Percentiles rank a stretch among this genome's conserved stretches.
These are phyloP conservation scores for Hypoxylon fuscum DNA, from an alignment of 495 filamentous ascomycete genomes.

Conservation along the genomic window DNA sequence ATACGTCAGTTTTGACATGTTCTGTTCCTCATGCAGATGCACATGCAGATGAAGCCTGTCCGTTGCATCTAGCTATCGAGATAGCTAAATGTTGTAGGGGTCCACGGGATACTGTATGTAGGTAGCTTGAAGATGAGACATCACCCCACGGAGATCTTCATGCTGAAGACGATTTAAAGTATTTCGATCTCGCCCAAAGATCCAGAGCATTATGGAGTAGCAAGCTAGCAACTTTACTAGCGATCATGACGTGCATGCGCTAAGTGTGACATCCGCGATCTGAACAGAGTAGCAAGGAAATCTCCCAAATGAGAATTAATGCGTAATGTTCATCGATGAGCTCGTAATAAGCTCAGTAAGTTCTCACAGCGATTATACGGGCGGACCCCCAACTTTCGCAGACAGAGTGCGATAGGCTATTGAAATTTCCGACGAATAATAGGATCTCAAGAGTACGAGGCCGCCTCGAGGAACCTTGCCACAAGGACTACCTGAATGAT, in stretches of 20 bases:
- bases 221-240: slow-evolving; percentile 15
- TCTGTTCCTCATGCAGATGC: neutral
- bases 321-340: neutral
- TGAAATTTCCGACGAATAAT: slow-evolving; percentile 1
- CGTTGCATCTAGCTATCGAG: neutral
- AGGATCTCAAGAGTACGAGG: neutral
- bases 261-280: slow-evolving; percentile 2
- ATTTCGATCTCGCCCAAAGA: slow-evolving; percentile 2
- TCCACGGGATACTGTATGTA: neutral
- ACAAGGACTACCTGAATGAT: slow-evolving; percentile 2
- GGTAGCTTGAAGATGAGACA: neutral
- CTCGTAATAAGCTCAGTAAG: slow-evolving; percentile 9
- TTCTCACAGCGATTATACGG: neutral
- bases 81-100: neutral
- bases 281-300: slow-evolving; percentile 12
- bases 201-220: slow-evolving; percentile 6
- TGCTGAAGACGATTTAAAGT: slow-evolving; percentile 13
- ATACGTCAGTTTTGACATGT: slow-evolving; percentile 7
- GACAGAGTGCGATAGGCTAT: neutral
- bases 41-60: neutral
- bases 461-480: slow-evolving; percentile 14
- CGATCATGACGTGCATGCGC: slow-evolving; percentile 34
- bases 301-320: slow-evolving; percentile 12
- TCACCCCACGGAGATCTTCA: slow-evolving; percentile 5
- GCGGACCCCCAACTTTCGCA: neutral